Base-by-base conservation (phyloP, 2,329 filamentous ascomycete genomes). In the Nothophaeocryptopus gaeumannii region DNA sequence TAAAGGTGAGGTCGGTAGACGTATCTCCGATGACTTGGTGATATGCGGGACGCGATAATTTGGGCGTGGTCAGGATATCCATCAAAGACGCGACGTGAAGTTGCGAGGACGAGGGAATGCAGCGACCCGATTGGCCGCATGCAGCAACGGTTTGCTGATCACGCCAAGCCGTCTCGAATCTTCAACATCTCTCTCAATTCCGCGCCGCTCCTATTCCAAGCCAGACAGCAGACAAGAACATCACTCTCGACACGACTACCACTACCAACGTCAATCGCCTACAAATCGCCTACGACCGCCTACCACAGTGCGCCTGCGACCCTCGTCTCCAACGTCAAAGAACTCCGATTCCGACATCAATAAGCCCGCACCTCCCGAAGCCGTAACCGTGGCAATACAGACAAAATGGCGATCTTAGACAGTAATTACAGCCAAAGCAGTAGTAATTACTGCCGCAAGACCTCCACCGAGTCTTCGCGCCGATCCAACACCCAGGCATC, bases 401-500 rank as follows among this genome's bases (percentile, higher is more conserved):
- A 61, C 68, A 65, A 79, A 79, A 88, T 88, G 82, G 88, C 83
- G 79, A 78, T 80, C 72, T 79, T 80, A 72, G 78, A 76, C 76
- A 82, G 76, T 78, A 80, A 79, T 79, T 83, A 80, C 81, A 86
- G 72, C 71, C 76, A 71, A 72, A 79, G 83, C 88, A 87, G 79
- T 83, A 88, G 84, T 80, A 71, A 72, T 71, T 67, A 67, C 65
- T 64, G 67, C 69, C 63, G 66, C 55, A 63, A 61, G 61, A 66
- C 68, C 70, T 75, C 70, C 66, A 71, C 63, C 64, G 81, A 82
- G 79, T 82, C 82, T 78, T 79, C 74, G 75, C 79, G 80, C 65
- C 80, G 80, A 66, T 78, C 83, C 77, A 86, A 87, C 72, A 84
- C 93, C 74, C 85, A 92, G 77, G 90, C 91, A 75, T 91, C 85